These are phyloP conservation scores for Yamadazyma atlantica DNA, from an alignment of 1,139 yeast genomes.

Conservation along the genomic window DNA sequence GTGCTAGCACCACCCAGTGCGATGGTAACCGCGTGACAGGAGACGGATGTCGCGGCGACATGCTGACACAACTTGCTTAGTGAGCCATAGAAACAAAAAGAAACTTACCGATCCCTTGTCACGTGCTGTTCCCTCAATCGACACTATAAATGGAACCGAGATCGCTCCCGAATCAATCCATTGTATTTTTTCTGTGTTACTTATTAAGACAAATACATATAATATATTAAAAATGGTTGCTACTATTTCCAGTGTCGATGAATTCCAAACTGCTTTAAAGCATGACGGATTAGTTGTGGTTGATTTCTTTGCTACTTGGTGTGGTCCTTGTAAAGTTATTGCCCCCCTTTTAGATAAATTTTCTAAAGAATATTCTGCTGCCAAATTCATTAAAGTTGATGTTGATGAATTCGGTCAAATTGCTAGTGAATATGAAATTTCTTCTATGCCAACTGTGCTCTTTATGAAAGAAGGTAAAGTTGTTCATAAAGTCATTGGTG, in stretches of 20 bases:
- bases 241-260: slow-evolving; percentile 33
- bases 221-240: slow-evolving; percentile 31
- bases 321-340: slow-evolving; percentile 90
- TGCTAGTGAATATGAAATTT: slow-evolving; percentile 72
- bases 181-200: too few relatives aligned
- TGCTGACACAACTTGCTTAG: neutral
- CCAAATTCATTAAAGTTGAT: slow-evolving; percentile 63
- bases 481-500: slow-evolving; percentile 79
- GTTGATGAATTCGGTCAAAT: slow-evolving; percentile 63
- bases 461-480: slow-evolving; percentile 76
- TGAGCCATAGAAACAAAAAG: neutral
- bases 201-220: too few relatives aligned
- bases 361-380: slow-evolving; percentile 43
- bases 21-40: too few relatives aligned
- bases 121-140: neutral
- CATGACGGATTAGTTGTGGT: slow-evolving; percentile 67
- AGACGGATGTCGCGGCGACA: too few relatives aligned
- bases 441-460: slow-evolving; percentile 88
- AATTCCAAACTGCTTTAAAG: slow-evolving; percentile 60
- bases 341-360: slow-evolving; percentile 76
- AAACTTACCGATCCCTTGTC: neutral
- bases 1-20: too few relatives aligned
- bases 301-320: slow-evolving; percentile 89
- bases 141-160: neutral
- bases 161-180: too few relatives aligned